Evolutionary conservation across 2,329 filamentous ascomycete genomes (phyloP).

Genomic region (Plenodomus biglobosus): DNA sequence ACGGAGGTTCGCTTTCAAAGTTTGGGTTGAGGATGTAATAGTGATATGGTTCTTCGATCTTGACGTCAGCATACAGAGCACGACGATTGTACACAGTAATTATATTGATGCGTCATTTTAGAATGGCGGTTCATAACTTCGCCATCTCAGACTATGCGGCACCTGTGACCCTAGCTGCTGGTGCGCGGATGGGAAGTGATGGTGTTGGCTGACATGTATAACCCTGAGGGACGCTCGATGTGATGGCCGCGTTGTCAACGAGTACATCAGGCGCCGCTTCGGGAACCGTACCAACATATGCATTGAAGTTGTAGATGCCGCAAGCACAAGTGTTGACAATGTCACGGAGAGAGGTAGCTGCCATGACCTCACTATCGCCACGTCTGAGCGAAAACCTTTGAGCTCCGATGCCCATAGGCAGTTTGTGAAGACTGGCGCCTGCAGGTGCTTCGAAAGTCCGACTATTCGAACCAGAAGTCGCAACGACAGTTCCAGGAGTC

Average conservation of each 20-base stretch:
- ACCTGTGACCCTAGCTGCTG: slow-evolving; percentile 1
- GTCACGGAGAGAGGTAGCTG: slow-evolving; percentile 54
- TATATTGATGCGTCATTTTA: not conserved
- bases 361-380: slow-evolving; percentile 46
- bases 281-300: slow-evolving; percentile 57
- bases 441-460: slow-evolving; percentile 51
- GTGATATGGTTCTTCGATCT: too few relatives aligned
- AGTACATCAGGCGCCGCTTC: slow-evolving; percentile 25
- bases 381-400: slow-evolving; percentile 54
- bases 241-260: slow-evolving; percentile 3
- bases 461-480: slow-evolving; percentile 51
- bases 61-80: too few relatives aligned
- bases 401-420: slow-evolving; percentile 52
- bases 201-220: slow-evolving; percentile 3
- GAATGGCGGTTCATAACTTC: not conserved
- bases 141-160: not conserved
- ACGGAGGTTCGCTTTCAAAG: too few relatives aligned
- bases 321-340: slow-evolving; percentile 54
- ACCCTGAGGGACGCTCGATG: slow-evolving; percentile 1
- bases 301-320: slow-evolving; percentile 61
- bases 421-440: slow-evolving; percentile 49
- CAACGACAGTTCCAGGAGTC: slow-evolving; percentile 48
- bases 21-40: too few relatives aligned
- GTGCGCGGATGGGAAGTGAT: slow-evolving; percentile 8
- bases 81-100: too few relatives aligned